Percentiles rank a stretch among this genome's conserved stretches.
These are phyloP conservation scores for Vigna radiata DNA, from an alignment of 306 rosid genomes.

Conservation along the genomic window DNA sequence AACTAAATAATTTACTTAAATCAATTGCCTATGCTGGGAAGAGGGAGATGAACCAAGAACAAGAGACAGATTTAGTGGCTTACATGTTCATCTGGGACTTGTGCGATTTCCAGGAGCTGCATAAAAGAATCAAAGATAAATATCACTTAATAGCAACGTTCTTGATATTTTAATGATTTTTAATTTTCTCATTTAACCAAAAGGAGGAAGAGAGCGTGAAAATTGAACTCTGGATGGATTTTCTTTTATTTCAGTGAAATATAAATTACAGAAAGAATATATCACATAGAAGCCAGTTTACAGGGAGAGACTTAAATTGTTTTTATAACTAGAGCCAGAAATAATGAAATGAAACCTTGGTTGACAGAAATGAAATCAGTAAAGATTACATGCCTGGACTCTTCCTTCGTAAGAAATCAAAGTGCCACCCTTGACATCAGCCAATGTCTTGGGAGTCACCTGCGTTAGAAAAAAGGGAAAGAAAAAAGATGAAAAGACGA, in stretches of 20 bases:
- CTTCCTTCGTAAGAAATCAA: constrained; percentile 92
- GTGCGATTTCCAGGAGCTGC: constrained; percentile 99
- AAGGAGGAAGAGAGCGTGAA: not conserved
- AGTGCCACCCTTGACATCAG: constrained; percentile 99
- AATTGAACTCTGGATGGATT: not conserved
- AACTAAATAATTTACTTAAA: constrained; percentile 13
- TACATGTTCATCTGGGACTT: constrained; percentile 94
- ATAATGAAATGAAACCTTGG: constrained; percentile 25
- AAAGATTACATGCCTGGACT: constrained; percentile 46
- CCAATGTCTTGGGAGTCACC: constrained; percentile 79
- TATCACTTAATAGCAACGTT: constrained; percentile 7
- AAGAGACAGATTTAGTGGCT: constrained; percentile 50
- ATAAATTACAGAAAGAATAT: constrained; percentile 14
- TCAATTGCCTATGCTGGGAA: not conserved
- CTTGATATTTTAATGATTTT: not conserved
- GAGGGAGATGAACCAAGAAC: constrained; percentile 6
- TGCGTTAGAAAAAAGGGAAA: constrained; percentile 26
- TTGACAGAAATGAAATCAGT: constrained; percentile 23
- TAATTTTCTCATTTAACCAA: constrained; percentile 28
- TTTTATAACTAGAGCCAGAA: constrained; percentile 24
- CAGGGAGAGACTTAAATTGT: constrained; percentile 6
- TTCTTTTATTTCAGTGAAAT: not conserved
- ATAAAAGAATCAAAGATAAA: constrained; percentile 46
- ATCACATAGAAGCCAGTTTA: constrained; percentile 24
- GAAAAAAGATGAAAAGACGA: not conserved